Percentiles rank a stretch among this genome's conserved stretches.
These are phyloP conservation scores for Babesia caballi DNA, from an alignment of 169 alveolate genomes.

Conservation along the genomic window DNA sequence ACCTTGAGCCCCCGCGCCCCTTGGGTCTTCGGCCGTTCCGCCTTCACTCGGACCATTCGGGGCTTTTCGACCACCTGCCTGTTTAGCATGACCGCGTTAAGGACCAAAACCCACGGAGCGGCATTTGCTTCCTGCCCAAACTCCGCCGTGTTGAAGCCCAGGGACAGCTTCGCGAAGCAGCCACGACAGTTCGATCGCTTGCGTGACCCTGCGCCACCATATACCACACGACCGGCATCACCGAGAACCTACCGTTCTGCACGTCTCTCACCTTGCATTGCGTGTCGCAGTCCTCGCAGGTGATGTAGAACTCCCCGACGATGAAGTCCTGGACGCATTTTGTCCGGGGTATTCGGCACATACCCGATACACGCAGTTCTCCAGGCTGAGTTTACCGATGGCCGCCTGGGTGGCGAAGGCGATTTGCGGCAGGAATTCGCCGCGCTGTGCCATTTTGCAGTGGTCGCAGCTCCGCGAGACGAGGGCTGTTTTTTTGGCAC, in stretches of 20 bases:
- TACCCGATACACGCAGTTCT: conserved; percentile 7
- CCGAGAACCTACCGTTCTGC: conserved; percentile 31
- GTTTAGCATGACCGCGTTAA: neutral
- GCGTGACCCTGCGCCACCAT: neutral
- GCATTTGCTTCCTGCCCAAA: conserved; percentile 14
- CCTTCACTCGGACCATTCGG: neutral
- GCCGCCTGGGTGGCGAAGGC: conserved; percentile 22
- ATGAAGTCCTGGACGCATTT: conserved; percentile 24
- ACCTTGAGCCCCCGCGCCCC: conserved; percentile 51
- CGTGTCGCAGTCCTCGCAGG: conserved; percentile 66
- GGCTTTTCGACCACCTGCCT: neutral
- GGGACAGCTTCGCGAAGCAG: conserved; percentile 44
- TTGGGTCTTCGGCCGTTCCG: conserved; percentile 2
- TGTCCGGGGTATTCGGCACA: neutral
- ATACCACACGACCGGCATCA: neutral
- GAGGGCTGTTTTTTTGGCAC: conserved; percentile 25
- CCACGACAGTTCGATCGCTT: conserved; percentile 54
- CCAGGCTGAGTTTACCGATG: conserved; percentile 41
- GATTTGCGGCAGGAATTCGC: conserved; percentile 42
- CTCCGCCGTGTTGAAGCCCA: conserved; percentile 32
- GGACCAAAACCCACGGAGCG: conserved; percentile 18
- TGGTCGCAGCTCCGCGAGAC: conserved; percentile 22
- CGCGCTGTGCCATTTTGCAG: conserved; percentile 32
- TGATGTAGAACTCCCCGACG: conserved; percentile 43
- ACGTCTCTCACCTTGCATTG: conserved; percentile 57